Conservation (phyloP, 257 asterid species). For the Nicotiana obtusifolia region DNA sequence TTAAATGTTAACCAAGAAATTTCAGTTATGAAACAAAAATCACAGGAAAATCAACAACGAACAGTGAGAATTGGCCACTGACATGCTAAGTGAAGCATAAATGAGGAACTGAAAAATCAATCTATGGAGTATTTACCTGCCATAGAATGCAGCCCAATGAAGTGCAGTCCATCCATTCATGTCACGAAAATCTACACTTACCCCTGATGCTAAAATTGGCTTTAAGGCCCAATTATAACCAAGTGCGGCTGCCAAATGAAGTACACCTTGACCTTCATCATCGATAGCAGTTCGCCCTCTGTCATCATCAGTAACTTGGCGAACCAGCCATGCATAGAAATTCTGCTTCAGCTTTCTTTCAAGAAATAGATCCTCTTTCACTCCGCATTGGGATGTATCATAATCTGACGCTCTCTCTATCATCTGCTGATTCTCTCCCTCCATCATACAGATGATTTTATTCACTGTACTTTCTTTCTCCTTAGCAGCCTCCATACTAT, state of each 20-base stretch:
- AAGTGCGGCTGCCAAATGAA: constrained; percentile 94
- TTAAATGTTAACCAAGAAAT: not conserved
- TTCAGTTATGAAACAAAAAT: constrained; percentile 6
- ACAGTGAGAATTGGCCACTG: not conserved
- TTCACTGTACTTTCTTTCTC: constrained; percentile 31
- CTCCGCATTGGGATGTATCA: constrained; percentile 29
- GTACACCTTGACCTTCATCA: constrained; percentile 77
- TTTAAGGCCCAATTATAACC: constrained; percentile 87
- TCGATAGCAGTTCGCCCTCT: constrained; percentile 51
- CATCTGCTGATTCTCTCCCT: constrained; percentile 47
- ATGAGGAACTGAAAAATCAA: not conserved
- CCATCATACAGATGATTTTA: constrained; percentile 48
- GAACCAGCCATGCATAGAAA: constrained; percentile 70
- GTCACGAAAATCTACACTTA: constrained; percentile 88
- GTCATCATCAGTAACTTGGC: constrained; percentile 51
- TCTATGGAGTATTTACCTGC: constrained; percentile 48
- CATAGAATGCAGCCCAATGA: constrained; percentile 96
- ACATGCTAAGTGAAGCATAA: not conserved
- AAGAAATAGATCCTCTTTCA: constrained; percentile 41
- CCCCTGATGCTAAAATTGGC: constrained; percentile 64
- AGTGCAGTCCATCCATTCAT: constrained; percentile 93
- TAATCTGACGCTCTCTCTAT: constrained; percentile 24
- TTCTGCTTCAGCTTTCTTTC: constrained; percentile 53
- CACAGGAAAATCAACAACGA: not conserved
- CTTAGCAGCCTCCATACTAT: constrained; percentile 18